phyloP scores from a whole-genome alignment of 208 protist species.

The Leishmania mexicana region DNA sequence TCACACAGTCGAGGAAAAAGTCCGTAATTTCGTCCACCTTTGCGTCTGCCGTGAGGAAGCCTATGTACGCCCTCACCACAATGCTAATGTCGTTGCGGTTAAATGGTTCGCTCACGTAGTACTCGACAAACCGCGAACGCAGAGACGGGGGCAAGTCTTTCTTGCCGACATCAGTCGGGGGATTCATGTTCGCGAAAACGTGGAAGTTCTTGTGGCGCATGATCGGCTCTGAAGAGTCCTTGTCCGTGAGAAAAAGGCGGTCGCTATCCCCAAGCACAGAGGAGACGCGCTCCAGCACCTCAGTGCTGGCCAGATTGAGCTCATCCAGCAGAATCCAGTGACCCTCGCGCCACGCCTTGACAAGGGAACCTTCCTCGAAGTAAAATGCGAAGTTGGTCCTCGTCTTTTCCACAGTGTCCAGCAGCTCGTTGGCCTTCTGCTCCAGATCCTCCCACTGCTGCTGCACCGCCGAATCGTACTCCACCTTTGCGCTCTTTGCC shows the following conservation, averaged over 20 bases:
- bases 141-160: conserved; percentile 96
- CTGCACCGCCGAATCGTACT: conserved; percentile 18
- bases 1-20: conserved; percentile 95
- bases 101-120: conserved; percentile 98
- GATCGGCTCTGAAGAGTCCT: conserved; percentile 63
- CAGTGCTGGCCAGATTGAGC: conserved; percentile 98
- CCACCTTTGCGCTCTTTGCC: conserved; percentile 47
- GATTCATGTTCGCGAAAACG: conserved; percentile 99
- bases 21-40: conserved; percentile 93
- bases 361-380: conserved; percentile 98
- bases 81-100: conserved; percentile 94
- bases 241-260: conserved; percentile 84
- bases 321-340: conserved; percentile 99
- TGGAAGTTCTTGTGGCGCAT: conserved; percentile 97
- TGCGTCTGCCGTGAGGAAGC: conserved; percentile 72
- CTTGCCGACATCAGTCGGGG: conserved; percentile 99
- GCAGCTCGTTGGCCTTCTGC: conserved; percentile 45
- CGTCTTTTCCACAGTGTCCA: conserved; percentile 56
- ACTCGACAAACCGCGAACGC: conserved; percentile 97
- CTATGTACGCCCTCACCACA: conserved; percentile 93
- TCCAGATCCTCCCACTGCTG: conserved; percentile 69
- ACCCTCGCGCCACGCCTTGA: conserved; percentile 96
- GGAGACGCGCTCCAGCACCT: conserved; percentile 97
- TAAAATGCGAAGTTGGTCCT: conserved; percentile 95
- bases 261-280: conserved; percentile 95